Base-by-base conservation (phyloP, 768 basidiomycete species). In the Tulasnella sp. region DNA sequence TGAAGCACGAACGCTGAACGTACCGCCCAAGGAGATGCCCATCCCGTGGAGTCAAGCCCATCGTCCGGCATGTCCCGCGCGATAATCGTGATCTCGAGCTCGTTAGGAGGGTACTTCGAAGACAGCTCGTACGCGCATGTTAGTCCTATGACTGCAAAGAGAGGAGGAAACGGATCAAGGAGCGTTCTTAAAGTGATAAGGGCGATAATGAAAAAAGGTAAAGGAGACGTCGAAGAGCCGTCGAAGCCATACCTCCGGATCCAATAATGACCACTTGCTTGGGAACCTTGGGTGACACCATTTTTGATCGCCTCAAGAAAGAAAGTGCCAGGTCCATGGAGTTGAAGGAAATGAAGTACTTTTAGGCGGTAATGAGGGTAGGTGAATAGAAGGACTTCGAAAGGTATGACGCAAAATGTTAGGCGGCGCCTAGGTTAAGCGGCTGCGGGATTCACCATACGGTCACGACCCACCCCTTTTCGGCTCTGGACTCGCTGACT, bases 11-110 rank as follows among this genome's bases (percentile, higher is more conserved):
- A 9, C 12, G 22, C 3, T 5, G 22, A 31, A 81, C 84, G 72
- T 76, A 86, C 86, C 76, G 87, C 86, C 81, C 87, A 87, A n/a
- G 87, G 87, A 74, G 85, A 87, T 11, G 86, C 83, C 82, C 85
- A 87, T 4, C 83, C 85, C 72, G 86, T 85, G 3, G 86, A 87
- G 67, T 82, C 82, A 79, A 74, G 52, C 15, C 37, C 22, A 77
- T 76, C 77, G 80, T 83, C 82, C 0, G 85, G 85, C 80, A 84
- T 79, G 78, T 85, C 85, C 42, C 84, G 79, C 15, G 85, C 84
- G 36, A 85, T 79, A 29, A 85, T 78, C 1, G 81, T 82, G 77
- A 85, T 81, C 19, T 29, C 78, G 75, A 81, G 80, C 3, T 77
- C 1, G n/a, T 58, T 71, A 52, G 77, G 71, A 49, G 77, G 76